Evolutionary conservation across 257 asterid species (phyloP), one percentile per base, ranked within the genome.

Genomic region (Przewalskia tangutica): DNA sequence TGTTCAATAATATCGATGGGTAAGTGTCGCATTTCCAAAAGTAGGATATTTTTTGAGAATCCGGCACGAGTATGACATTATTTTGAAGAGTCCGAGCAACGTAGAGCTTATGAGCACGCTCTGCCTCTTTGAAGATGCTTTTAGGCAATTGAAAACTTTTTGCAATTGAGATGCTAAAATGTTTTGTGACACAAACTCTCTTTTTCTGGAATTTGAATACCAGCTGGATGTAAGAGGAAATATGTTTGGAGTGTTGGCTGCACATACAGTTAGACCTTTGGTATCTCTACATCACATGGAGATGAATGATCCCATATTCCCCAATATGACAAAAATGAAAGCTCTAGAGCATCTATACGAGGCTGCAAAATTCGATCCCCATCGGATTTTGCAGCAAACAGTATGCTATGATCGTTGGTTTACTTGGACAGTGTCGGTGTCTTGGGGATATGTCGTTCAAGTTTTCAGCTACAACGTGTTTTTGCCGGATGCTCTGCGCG

Each of bases 361-460:
- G 20, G 95, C 95, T 60, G 92, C 82, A 18, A 85, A 65, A 5
- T 86, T 86, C 76, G 96, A 94, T 83, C 86, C 97, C 2, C 85
- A 86, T 46, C 87, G 96, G 81, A 86, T 89, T 70, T 85, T 94
- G 80, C 98, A 94, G 88, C 98, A 94, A 77, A 85, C 94, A 73
- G 97, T 94, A 81, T 94, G 98, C 87, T 92, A 92, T 55, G 90
- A 92, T 62, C 82, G 55, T 9, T 16, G 64, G 83, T 85, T 86
- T 79, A 87, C 89, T 58, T 83, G 90, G 86, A 94, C 97, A 6
- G 87, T 91, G 83, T 92, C 97, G 7, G 70, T 92, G 53, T 84
- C 98, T 14, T 94, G 98, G 98, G 97, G 98, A 13, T 92, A 88
- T 83, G 89, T 92, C 58, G 85, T 94, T 83, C 95, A 94, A 83